Base-by-base conservation (phyloP, 2,329 filamentous ascomycete species). In the Zelopaecilomyces penicillatus region DNA sequence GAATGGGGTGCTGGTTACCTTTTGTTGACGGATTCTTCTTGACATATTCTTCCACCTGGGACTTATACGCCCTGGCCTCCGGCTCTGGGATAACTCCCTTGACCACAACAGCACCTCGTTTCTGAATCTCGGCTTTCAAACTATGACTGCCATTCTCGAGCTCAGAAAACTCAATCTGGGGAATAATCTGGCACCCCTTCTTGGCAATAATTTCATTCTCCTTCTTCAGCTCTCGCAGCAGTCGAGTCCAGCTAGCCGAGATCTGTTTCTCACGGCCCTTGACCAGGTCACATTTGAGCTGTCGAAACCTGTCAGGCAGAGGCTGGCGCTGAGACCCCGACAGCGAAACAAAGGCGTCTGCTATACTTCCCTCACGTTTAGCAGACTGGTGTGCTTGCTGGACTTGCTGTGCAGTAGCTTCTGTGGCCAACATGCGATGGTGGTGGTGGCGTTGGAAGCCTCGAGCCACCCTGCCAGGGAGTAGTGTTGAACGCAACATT, bases 21-120 rank as follows among this genome's bases (percentile, higher is more conserved):
- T 67, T 73, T 4, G 78, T 82, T 4, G 65, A 67, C 0, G 78
- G 75, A 55, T 89, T 89, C 43, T 71, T 71, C 9, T 64, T 65
- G 5, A 86, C 75, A 52, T 89, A 89, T 6, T 77, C 74, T 50
- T 80, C 75, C 5, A 83, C 65, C 47, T 82, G 73, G 6, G 68
- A 67, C 63, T 89, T 89, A 54, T 80, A 85, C 1, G 65, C 69
- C 39, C 83, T 65, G 0, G 83, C 84, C 57, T 83, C 76, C 1
- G 66, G 61, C 52, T 79, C 74, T 0, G 80, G 74, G 10, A 89
- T 62, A 4, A 87, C 84, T 9, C 78, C 78, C 37, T 76, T 71
- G 26, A 89, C 69, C 2, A 89, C 78, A 1, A 76, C 75, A 0
- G 72, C 75, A 6, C 83, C 83, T 1, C 81, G 70, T 52, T 80